Base-by-base conservation (phyloP, 2,329 filamentous ascomycete genomes). In the Ophiocordyceps sinensis region DNA sequence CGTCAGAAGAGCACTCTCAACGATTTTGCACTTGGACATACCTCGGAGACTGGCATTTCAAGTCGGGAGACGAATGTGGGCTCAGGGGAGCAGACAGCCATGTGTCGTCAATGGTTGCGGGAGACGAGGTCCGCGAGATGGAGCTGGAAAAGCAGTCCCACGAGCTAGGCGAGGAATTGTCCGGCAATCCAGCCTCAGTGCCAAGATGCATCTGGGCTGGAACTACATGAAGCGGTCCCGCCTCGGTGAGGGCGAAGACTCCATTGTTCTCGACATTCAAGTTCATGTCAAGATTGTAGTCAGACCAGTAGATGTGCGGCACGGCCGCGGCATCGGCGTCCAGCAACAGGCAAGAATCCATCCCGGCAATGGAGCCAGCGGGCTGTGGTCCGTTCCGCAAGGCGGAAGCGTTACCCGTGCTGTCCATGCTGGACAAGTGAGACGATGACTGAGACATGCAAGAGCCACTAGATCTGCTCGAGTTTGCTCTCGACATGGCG, bases 151-250 rank as follows among this genome's bases (percentile, higher is more conserved):
- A 65, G 48, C 66, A 69, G 50, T 67, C 67, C 61, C 69, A 74
- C 11, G 70, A 67, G 42, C 66, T 62, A 39, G 65, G 62, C 11
- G 73, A 72, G 23, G 72, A 74, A 49, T 65, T 62, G 45, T 65
- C 66, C 38, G 63, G 54, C 43, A 73, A 52, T 47, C 61, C 64
- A 36, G 66, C 54, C 47, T 74, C 70, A 55, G 69, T 69, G 51
- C 70, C 68, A 51, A 74, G 56, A 47, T 67, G 66, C 60, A 75
- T 70, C 48, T 76, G 70, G 40, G 67, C 61, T 40, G 73, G 73
- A 52, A 74, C 67, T 54, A 77, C 68, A 47, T 76, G 71, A 51
- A 74, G 59, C 39, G 62, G 59, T 51, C 52, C 53, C 42, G 70
- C 47, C 45, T 68, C 64, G 43, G 62, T 50, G 44, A 65, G 46